Evolutionary conservation across 163 green algal genomes (phyloP).

Genomic region (Chloroidium sp.): DNA sequence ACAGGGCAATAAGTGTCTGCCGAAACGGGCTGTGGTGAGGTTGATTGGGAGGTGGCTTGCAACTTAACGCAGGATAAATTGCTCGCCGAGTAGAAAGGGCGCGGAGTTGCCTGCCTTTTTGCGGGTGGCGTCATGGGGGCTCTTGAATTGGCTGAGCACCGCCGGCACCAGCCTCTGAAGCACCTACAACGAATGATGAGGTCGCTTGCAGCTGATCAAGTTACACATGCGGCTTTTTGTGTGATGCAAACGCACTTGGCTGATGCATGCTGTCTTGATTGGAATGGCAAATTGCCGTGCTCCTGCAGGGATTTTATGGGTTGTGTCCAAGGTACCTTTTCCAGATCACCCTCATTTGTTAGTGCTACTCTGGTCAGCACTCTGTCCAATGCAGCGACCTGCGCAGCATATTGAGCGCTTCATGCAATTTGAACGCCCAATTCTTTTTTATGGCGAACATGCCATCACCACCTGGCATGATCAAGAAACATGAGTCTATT

Average conservation of each 20-base stretch:
- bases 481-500: neutral
- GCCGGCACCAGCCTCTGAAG: conserved; percentile 66
- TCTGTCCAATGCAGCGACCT: conserved; percentile 61
- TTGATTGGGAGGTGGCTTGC: neutral
- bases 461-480: no score
- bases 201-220: neutral
- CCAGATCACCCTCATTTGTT: conserved; percentile 70
- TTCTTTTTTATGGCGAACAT: no score
- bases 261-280: no score
- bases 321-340: conserved; percentile 36
- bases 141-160: conserved; percentile 58
- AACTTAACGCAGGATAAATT: neutral
- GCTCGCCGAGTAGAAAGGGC: conserved; percentile 1
- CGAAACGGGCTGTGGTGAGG: neutral
- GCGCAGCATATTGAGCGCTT: no score
- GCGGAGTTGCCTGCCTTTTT: conserved; percentile 38
- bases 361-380: conserved; percentile 72
- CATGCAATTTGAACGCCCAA: no score
- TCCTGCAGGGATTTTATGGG: neutral
- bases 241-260: neutral
- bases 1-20: neutral
- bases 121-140: conserved; percentile 30
- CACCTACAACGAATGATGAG: conserved; percentile 25
- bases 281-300: no score
- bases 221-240: neutral